Base-by-base conservation (phyloP, 2,329 filamentous ascomycete species). In the Cylindrodendrum hubeiense region DNA sequence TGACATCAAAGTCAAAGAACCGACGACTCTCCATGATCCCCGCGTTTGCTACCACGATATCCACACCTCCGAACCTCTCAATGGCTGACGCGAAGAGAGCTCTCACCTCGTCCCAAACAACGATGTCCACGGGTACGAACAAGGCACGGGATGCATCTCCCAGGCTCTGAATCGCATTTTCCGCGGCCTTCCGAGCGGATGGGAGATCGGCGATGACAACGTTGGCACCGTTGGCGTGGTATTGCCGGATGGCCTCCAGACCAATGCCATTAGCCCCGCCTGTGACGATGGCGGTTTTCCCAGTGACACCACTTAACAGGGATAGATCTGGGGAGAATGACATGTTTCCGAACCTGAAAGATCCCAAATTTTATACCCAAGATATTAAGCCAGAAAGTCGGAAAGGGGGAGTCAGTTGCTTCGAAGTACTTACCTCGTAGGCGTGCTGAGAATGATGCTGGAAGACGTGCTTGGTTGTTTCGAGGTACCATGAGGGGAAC, bases 261-360 rank as follows among this genome's bases (percentile, higher is more conserved):
- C 68, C 68, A 34, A 71, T 69, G 3, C 65, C 67, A 22, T 47
- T 43, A 8, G 58, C 60, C 19, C 55, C 67, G 21, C 68, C 68
- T 2, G 64, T 70, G 15, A 69, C 26, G 6, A 67, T 49, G 15
- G 57, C 66, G 3, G 68, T 69, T 50, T 70, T 68, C 21, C 53
- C 54, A 28, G 30, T 3, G 9, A 59, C 24, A 13, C 26, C 34
- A 9, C 39, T 19, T 4, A 53, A 33, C 5, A 61, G 33, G 15
- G 58, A 61, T 6, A 30, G n/a, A 15, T 61, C 43, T 28, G 33
- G 43, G 0, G 24, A 24, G 15, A 61, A 49, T 7, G 51, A 54
- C 58, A 61, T 61, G n/a, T 21, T 54, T 8, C 4, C 9, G 28
- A 30, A 30, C 28, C 8, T 30, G 3, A 12, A 3, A 12, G 6